Conservation (phyloP, 139 green algal genomes). For the Gonium pectorale region DNA sequence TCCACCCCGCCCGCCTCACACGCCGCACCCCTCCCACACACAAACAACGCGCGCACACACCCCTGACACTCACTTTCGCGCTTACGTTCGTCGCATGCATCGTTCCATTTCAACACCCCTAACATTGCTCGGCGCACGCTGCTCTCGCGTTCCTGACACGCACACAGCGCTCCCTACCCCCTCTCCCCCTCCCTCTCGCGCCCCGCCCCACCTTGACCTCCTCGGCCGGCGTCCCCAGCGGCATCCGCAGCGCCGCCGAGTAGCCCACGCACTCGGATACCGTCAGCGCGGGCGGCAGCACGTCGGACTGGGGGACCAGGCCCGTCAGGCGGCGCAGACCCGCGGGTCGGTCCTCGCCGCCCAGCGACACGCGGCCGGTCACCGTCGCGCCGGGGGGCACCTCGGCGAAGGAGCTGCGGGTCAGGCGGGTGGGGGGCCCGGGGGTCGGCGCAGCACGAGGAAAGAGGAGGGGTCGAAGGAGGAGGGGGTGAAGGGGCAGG, state of each 20-base stretch:
- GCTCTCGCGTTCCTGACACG: background rate
- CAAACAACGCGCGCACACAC: no score
- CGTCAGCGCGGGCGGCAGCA: slow-evolving; percentile 76
- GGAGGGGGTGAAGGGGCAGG: background rate
- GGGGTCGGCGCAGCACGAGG: no score
- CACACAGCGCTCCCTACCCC: no score
- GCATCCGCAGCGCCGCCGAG: slow-evolving; percentile 71
- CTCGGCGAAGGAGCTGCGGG: slow-evolving; percentile 12
- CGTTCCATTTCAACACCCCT: no score
- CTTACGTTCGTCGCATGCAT: no score
- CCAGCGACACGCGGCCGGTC: slow-evolving; percentile 14
- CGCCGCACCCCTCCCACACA: no score
- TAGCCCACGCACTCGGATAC: slow-evolving; percentile 78
- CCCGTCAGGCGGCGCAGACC: slow-evolving; percentile 24
- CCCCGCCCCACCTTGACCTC: background rate
- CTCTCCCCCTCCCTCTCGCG: background rate
- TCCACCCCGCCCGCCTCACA: no score
- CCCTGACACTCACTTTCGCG: no score
- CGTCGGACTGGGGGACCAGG: slow-evolving; percentile 57
- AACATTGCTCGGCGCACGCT: no score
- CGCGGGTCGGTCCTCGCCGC: background rate
- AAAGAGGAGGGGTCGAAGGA: background rate
- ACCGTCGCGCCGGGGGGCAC: slow-evolving; percentile 35
- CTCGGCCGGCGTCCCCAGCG: background rate
- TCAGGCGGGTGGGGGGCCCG: background rate